These are phyloP conservation scores for Capronia americana DNA, from an alignment of 2,329 filamentous ascomycete genomes.

Conservation along the genomic window DNA sequence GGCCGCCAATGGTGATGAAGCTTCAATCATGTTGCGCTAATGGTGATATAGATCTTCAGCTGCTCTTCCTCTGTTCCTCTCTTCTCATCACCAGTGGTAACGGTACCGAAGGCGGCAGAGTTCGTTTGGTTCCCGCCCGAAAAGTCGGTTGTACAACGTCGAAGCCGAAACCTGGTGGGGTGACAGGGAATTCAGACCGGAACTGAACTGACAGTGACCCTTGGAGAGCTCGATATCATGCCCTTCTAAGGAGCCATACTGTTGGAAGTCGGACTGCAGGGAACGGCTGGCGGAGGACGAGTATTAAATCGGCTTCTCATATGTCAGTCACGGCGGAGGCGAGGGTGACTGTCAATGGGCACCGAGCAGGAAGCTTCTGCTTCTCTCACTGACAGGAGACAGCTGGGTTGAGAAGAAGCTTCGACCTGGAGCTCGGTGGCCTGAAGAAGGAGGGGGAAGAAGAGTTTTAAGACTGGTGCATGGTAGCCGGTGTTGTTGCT, in stretches of 20 bases:
- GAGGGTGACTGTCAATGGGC: slow-evolving; percentile 21
- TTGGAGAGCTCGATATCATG: slow-evolving; percentile 18
- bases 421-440: slow-evolving; percentile 35
- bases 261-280: slow-evolving; percentile 16
- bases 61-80: slow-evolving; percentile 21
- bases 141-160: slow-evolving; percentile 27
- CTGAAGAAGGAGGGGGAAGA: slow-evolving; percentile 29
- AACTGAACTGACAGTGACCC: slow-evolving; percentile 18
- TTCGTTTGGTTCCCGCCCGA: slow-evolving; percentile 22
- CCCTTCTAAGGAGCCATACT: slow-evolving; percentile 27
- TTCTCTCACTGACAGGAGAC: slow-evolving; percentile 27
- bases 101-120: slow-evolving; percentile 6
- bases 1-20: slow-evolving; percentile 90
- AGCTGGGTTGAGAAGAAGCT: slow-evolving; percentile 31
- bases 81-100: slow-evolving; percentile 7
- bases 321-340: slow-evolving; percentile 17
- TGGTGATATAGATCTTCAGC: neutral
- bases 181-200: slow-evolving; percentile 5
- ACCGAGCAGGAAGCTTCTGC: slow-evolving; percentile 24
- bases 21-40: slow-evolving; percentile 69
- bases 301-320: slow-evolving; percentile 8
- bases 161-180: slow-evolving; percentile 19
- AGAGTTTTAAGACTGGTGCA: slow-evolving; percentile 35
- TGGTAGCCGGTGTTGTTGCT: slow-evolving; percentile 35
- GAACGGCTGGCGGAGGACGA: slow-evolving; percentile 15